Percentiles rank a stretch among this genome's conserved stretches.
Evolutionary conservation across 371 early-diverging fungal genomes (phyloP).

Genomic region (Mortierella sp.): DNA sequence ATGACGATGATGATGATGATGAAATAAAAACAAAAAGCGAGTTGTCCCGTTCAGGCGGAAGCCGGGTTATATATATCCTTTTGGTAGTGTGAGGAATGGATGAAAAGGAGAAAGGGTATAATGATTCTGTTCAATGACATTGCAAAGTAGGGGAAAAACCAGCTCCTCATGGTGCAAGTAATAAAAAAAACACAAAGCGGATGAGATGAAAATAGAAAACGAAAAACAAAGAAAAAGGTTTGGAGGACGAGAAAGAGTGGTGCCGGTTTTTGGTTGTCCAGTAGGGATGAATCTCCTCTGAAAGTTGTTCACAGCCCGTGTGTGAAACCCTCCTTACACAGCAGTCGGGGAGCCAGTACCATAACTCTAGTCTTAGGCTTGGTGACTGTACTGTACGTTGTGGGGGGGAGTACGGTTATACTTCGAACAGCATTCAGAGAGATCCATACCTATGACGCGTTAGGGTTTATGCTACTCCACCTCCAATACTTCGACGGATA

Average conservation of each 20-base stretch:
- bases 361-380: background rate
- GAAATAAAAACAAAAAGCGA: background rate
- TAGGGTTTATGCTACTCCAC: too few relatives aligned
- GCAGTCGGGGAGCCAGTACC: background rate
- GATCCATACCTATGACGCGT: too few relatives aligned
- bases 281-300: background rate
- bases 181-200: background rate
- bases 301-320: background rate
- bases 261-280: background rate
- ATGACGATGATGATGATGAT: background rate
- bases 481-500: too few relatives aligned
- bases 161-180: background rate
- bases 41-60: background rate
- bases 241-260: background rate
- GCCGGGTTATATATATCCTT: background rate
- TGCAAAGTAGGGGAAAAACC: background rate
- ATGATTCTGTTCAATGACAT: background rate
- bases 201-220: background rate
- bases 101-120: background rate
- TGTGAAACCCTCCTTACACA: background rate
- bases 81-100: background rate
- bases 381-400: background rate
- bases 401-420: background rate
- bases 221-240: background rate
- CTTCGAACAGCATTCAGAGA: background rate